phyloP scores from a whole-genome alignment of 345 rosid genomes.

The Excoecaria agallocha region DNA sequence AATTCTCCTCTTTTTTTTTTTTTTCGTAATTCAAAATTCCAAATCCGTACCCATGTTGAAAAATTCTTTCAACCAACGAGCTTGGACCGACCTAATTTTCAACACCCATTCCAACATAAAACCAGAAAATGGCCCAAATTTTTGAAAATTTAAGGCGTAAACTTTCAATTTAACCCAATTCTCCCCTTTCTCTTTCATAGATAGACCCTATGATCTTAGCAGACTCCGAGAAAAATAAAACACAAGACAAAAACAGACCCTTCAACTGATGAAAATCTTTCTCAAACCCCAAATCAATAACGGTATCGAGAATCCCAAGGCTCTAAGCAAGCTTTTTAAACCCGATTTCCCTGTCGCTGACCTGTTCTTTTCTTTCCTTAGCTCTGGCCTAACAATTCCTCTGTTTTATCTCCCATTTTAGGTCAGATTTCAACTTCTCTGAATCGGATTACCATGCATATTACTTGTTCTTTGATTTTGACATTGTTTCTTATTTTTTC shows the following conservation, averaged over 20 bases:
- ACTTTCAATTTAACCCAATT: not conserved
- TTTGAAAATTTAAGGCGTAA: not conserved
- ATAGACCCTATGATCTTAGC: too few relatives aligned
- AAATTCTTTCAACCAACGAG: not conserved
- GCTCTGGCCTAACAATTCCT: slow-evolving; percentile 16
- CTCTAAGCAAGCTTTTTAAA: slow-evolving; percentile 56
- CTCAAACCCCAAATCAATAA: slow-evolving; percentile 29
- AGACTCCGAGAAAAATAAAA: too few relatives aligned
- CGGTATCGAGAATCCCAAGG: slow-evolving; percentile 52
- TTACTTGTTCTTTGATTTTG: slow-evolving; percentile 20
- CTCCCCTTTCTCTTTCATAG: not conserved
- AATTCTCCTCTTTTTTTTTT: too few relatives aligned
- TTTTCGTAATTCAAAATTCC: not conserved
- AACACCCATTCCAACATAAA: not conserved
- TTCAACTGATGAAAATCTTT: slow-evolving; percentile 32
- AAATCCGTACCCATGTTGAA: not conserved
- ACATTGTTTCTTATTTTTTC: slow-evolving; percentile 19
- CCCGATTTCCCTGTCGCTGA: slow-evolving; percentile 45
- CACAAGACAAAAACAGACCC: slow-evolving; percentile 25
- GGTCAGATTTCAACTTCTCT: slow-evolving; percentile 59
- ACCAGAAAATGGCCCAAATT: not conserved
- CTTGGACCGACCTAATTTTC: not conserved
- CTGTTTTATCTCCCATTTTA: slow-evolving; percentile 30
- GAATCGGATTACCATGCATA: slow-evolving; percentile 22
- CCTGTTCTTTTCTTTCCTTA: slow-evolving; percentile 57